phyloP scores from a whole-genome alignment of 208 protist genomes.

The Hexamita inflata region DNA sequence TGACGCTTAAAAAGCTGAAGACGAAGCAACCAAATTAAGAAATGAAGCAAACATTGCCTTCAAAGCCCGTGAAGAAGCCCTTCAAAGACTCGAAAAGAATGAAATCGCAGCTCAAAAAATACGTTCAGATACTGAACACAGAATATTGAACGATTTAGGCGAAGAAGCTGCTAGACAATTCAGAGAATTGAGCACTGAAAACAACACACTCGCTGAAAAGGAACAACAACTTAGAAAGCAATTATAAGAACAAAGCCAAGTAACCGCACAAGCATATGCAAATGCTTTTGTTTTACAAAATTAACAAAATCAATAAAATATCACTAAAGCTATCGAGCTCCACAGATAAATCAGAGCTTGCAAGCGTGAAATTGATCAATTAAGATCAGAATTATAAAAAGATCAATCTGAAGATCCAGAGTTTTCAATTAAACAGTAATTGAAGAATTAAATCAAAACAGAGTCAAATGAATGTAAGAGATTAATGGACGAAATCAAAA shows the following conservation, averaged over 20 bases:
- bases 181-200: not conserved
- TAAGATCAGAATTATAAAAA: not conserved
- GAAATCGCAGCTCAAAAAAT: not conserved
- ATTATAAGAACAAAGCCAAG: not conserved
- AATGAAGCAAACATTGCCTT: slow-evolving; percentile 22
- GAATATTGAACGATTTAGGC: not conserved
- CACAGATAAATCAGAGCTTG: not conserved
- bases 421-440: not conserved
- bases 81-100: slow-evolving; percentile 12
- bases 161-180: not conserved
- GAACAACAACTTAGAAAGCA: slow-evolving; percentile 15
- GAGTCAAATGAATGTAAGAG: not conserved
- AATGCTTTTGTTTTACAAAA: not conserved
- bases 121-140: not conserved
- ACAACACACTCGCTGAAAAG: not conserved
- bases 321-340: slow-evolving; percentile 7
- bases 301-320: not conserved
- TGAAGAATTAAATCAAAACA: slow-evolving; percentile 13
- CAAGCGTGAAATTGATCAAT: not conserved
- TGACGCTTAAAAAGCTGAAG: not conserved
- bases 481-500: slow-evolving; percentile 18
- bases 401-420: slow-evolving; percentile 9
- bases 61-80: slow-evolving; percentile 13
- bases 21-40: not conserved
- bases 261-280: not conserved